These are phyloP conservation scores for Sorghum bicolor DNA, from an alignment of 176 grass and related monocot genomes.

Conservation along the genomic window Sorghum_bicolor_NCBIv3 NC_012874.2:4239501-4240000, in stretches of 20 bases:
- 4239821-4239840: constrained; percentile 42
- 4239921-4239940: neutral
- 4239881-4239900: neutral
- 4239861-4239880: constrained; percentile 17
- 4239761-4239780: constrained; percentile 41
- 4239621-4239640: constrained; percentile 46
- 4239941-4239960: neutral
- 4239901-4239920: neutral
- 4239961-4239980: neutral
- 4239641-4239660: constrained; percentile 36
- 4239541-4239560: constrained; percentile 43
- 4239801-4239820: constrained; percentile 35
- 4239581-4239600: constrained; percentile 19
- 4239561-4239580: constrained; percentile 2
- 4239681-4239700: constrained; percentile 51
- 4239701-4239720: constrained; percentile 78
- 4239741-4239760: constrained; percentile 58
- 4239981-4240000: neutral
- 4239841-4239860: constrained; percentile 50
- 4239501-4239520: constrained; percentile 43
- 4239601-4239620: constrained; percentile 47
- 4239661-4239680: constrained; percentile 41
- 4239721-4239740: constrained; percentile 39
- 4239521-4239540: constrained; percentile 35
- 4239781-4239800: constrained; percentile 52